Evolutionary conservation across 306 rosid species (phyloP), one percentile per base, ranked within the genome.

Genomic region (Medicago lupulina): DNA sequence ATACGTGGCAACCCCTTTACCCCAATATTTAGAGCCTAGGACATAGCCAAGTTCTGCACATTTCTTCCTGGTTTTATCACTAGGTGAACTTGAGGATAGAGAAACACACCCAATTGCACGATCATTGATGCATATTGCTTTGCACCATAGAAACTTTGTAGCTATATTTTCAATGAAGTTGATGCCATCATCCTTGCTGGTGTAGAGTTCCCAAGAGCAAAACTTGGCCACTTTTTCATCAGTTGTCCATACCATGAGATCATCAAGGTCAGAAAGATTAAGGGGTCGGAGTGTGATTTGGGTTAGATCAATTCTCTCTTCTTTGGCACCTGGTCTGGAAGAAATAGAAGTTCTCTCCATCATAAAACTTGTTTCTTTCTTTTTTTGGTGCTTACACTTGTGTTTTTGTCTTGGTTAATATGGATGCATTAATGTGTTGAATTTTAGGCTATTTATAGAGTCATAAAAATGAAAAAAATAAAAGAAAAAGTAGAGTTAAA

Each of bases 201-300:
- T 76, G 81, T 83, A 66, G 43, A 90, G 73, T 8, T 92, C 92
- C 96, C 96, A 86, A n/a, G 85, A 11, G 85, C 88, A 88, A 41
- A 80, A 90, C 8, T 19, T 73, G 6, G 88, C 2, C 16, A 84
- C 92, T 50, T 86, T 79, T 57, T 87, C 88, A 79, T 90, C 93
- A 15, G 73, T 25, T 0, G 82, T 81, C 95, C 95, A 89, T 2
- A 53, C 87, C 90, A 89, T 82, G 83, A 89, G 79, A 82, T 87
- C 96, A 71, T 93, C 96, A 16, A 85, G 50, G 75, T 93, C 96
- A 4, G 91, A 79, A 18, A 80, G 75, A 44, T 75, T 76, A n/a
- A 89, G 40, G 15, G 87, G 78, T 70, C 95, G 78, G 19, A 90
- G 89, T 44, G 82, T 75, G 62, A 90, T 72, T 71, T 76, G 12